These are phyloP conservation scores for Backusella parvicylindrica DNA, from an alignment of 192 early-diverging fungal species.

Conservation along the genomic window DNA sequence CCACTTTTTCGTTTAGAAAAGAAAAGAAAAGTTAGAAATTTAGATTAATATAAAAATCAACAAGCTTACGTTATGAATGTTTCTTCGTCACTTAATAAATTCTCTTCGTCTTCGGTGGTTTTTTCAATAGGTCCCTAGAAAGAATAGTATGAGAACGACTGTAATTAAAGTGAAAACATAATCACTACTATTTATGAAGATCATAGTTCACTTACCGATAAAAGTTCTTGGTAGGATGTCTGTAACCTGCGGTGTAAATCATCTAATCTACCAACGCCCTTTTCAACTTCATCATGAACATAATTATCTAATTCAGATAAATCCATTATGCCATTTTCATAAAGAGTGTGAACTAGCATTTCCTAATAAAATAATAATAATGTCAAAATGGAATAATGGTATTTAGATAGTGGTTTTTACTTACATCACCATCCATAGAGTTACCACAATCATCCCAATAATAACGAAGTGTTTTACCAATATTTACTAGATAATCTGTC, in stretches of 20 bases:
- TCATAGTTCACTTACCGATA: conserved; percentile 31
- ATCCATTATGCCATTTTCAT: conserved; percentile 73
- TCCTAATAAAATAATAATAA: conserved; percentile 43
- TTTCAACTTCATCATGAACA: conserved; percentile 71
- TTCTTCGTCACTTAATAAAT: conserved; percentile 18
- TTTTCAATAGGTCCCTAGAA: not conserved
- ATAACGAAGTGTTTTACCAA: conserved; percentile 73
- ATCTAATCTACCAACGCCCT: conserved; percentile 62
- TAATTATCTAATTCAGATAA: conserved; percentile 76
- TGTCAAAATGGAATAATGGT: not conserved
- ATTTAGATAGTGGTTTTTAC: not conserved
- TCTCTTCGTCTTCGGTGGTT: not conserved
- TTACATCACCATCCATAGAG: conserved; percentile 70
- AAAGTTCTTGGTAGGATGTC: conserved; percentile 61
- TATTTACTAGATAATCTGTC: conserved; percentile 73
- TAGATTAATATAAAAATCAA: not conserved
- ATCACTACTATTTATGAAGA: not conserved
- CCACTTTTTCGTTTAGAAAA: conserved; percentile 37
- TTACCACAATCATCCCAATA: conserved; percentile 75
- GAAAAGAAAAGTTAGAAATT: not conserved
- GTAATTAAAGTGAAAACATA: not conserved
- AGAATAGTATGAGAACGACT: not conserved
- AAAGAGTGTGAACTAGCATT: conserved; percentile 73
- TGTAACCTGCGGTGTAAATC: conserved; percentile 75
- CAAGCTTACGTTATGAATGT: conserved; percentile 11